Evolutionary conservation across 129 eudicot species (phyloP).

Genomic region (Rutidosis leptorrhynchoides): DNA sequence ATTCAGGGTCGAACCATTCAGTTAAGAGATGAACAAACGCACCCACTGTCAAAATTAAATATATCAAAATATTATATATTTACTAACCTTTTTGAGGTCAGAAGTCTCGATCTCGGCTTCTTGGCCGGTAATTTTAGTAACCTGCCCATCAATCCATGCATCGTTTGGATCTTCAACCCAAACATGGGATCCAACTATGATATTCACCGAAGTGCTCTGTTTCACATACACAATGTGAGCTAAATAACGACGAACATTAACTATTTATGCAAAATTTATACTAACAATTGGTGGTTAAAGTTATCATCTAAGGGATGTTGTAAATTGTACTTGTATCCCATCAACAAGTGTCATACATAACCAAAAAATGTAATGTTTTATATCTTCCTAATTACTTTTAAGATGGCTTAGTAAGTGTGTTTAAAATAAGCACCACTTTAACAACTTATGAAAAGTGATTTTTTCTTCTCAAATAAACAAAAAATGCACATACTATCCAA

Average conservation of each 20-base stretch:
- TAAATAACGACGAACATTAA: neutral
- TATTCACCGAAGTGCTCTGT: constrained; percentile 44
- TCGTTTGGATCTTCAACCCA: constrained; percentile 50
- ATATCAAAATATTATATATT: too few relatives aligned
- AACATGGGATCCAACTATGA: constrained; percentile 47
- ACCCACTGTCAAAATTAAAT: too few relatives aligned
- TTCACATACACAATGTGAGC: constrained; percentile 4
- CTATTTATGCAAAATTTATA: neutral
- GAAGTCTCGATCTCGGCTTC: constrained; percentile 45
- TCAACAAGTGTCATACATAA: too few relatives aligned
- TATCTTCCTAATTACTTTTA: neutral
- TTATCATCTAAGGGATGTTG: neutral
- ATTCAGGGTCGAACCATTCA: too few relatives aligned
- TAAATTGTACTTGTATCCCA: too few relatives aligned
- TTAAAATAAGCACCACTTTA: too few relatives aligned
- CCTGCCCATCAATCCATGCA: constrained; percentile 55
- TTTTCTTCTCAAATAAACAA: too few relatives aligned
- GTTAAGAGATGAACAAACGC: too few relatives aligned
- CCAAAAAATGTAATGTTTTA: neutral
- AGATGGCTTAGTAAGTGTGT: too few relatives aligned
- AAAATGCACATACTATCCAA: neutral
- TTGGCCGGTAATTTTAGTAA: constrained; percentile 42
- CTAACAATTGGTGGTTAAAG: neutral
- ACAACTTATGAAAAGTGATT: too few relatives aligned
- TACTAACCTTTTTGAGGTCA: constrained; percentile 40